Percentiles rank a stretch among this genome's conserved stretches.
These are phyloP conservation scores for Zymoseptoria crescenta DNA, from an alignment of 2,329 filamentous ascomycete species.

Conservation along the genomic window DNA sequence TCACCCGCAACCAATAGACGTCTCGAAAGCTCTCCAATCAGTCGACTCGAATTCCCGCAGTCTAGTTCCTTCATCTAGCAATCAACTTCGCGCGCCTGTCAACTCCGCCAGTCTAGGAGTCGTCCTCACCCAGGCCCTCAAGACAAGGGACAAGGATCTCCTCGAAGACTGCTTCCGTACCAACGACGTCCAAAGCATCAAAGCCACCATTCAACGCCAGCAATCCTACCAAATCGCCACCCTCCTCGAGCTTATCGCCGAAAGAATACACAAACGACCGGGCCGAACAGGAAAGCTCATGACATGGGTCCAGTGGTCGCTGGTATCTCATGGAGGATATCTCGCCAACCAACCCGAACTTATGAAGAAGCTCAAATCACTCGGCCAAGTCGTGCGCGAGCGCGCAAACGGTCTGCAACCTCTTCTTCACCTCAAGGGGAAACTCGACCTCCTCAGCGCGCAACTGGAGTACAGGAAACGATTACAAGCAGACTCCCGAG, in stretches of 20 bases:
- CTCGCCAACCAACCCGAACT: slow-evolving; percentile 80
- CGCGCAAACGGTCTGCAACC: slow-evolving; percentile 74
- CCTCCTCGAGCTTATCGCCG: slow-evolving; percentile 75
- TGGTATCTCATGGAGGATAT: slow-evolving; percentile 85
- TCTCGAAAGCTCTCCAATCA: slow-evolving; percentile 47
- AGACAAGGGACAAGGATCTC: slow-evolving; percentile 80
- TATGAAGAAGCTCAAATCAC: slow-evolving; percentile 64
- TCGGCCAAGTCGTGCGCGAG: slow-evolving; percentile 83
- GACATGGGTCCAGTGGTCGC: slow-evolving; percentile 92
- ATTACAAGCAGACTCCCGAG: slow-evolving; percentile 47
- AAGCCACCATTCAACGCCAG: slow-evolving; percentile 81
- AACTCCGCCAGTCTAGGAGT: slow-evolving; percentile 73
- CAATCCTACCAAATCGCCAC: slow-evolving; percentile 74
- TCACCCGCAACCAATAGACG: slow-evolving; percentile 67
- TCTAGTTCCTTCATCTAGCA: slow-evolving; percentile 36
- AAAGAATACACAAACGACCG: slow-evolving; percentile 76
- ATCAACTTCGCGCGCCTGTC: slow-evolving; percentile 44
- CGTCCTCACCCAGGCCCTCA: slow-evolving; percentile 86
- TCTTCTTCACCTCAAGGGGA: slow-evolving; percentile 82
- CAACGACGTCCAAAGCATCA: slow-evolving; percentile 66
- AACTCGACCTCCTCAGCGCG: slow-evolving; percentile 85
- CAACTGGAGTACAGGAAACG: slow-evolving; percentile 74
- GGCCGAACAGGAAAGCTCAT: slow-evolving; percentile 85
- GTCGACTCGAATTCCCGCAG: slow-evolving; percentile 23
- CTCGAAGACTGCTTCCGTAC: slow-evolving; percentile 88